These are phyloP conservation scores for Myochromella boudieri DNA, from an alignment of 768 basidiomycete species.

Conservation along the genomic window DNA sequence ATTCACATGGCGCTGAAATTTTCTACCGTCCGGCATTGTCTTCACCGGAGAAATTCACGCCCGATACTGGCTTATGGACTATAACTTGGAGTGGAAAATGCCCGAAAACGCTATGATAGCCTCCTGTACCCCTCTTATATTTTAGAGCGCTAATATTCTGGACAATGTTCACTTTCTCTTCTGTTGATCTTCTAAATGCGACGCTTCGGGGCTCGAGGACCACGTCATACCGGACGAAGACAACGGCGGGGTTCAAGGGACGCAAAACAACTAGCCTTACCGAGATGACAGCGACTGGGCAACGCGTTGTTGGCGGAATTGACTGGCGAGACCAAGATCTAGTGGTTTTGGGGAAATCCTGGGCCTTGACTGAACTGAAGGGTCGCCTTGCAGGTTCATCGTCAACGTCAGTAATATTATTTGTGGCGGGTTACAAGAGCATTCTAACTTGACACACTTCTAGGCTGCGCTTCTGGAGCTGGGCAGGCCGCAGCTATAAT, in stretches of 20 bases:
- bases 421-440: neutral
- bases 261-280: constrained; percentile 11
- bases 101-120: too few species aligned
- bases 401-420: neutral
- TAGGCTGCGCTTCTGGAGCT: constrained; percentile 13
- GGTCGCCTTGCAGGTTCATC: constrained; percentile 1
- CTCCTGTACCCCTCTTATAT: too few species aligned
- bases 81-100: too few species aligned
- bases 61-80: too few species aligned
- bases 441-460: neutral
- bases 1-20: too few species aligned
- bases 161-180: constrained; percentile 2
- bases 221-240: constrained; percentile 9
- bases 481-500: constrained; percentile 7
- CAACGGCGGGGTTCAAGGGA: constrained; percentile 2
- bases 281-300: neutral
- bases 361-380: constrained; percentile 10
- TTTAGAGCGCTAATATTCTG: too few species aligned
- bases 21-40: too few species aligned
- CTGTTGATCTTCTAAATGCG: constrained; percentile 8
- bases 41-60: too few species aligned
- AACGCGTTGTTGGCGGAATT: constrained; percentile 11
- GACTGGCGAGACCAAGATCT: constrained; percentile 11
- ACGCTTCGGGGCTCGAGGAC: neutral
- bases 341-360: constrained; percentile 6